Evolutionary conservation across 305 asterid genomes (phyloP).

Genomic region (Euphrasia arctica): DNA sequence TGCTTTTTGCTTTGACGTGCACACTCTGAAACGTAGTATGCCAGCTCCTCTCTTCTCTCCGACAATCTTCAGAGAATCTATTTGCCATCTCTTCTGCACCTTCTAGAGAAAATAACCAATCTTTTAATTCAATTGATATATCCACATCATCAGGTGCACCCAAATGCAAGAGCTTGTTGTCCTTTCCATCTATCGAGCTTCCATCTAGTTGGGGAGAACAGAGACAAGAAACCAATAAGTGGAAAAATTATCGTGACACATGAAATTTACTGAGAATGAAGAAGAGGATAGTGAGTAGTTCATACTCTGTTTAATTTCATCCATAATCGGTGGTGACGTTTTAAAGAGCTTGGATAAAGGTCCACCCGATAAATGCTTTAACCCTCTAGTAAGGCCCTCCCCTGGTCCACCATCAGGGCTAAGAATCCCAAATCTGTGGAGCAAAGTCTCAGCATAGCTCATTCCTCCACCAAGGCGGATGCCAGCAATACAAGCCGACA

Average conservation of each 20-base stretch:
- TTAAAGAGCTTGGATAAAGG: constrained; percentile 84
- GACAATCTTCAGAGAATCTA: constrained; percentile 49
- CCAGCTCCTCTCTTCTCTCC: constrained; percentile 90
- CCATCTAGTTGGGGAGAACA: constrained; percentile 45
- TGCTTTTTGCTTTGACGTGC: constrained; percentile 70
- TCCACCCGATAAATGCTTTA: constrained; percentile 80
- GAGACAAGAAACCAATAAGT: constrained; percentile 23
- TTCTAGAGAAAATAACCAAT: constrained; percentile 98
- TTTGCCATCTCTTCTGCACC: constrained; percentile 67
- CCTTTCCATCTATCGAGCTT: constrained; percentile 43
- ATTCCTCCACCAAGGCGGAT: constrained; percentile 98
- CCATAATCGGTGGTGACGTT: constrained; percentile 56
- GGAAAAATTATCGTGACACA: constrained; percentile 23
- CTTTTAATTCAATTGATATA: constrained; percentile 71
- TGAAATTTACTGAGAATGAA: constrained; percentile 27
- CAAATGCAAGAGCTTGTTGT: constrained; percentile 50
- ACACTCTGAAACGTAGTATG: constrained; percentile 73
- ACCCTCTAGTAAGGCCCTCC: constrained; percentile 83
- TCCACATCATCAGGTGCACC: constrained; percentile 94
- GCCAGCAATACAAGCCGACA: constrained; percentile 86
- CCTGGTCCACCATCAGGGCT: constrained; percentile 99
- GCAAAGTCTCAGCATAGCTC: constrained; percentile 88
- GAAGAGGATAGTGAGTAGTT: constrained; percentile 25
- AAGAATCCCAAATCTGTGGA: constrained; percentile 93
- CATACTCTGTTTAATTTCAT: constrained; percentile 56